These are phyloP conservation scores for Eimeria maxima DNA, from an alignment of 169 alveolate genomes.

Conservation along the genomic window DNA sequence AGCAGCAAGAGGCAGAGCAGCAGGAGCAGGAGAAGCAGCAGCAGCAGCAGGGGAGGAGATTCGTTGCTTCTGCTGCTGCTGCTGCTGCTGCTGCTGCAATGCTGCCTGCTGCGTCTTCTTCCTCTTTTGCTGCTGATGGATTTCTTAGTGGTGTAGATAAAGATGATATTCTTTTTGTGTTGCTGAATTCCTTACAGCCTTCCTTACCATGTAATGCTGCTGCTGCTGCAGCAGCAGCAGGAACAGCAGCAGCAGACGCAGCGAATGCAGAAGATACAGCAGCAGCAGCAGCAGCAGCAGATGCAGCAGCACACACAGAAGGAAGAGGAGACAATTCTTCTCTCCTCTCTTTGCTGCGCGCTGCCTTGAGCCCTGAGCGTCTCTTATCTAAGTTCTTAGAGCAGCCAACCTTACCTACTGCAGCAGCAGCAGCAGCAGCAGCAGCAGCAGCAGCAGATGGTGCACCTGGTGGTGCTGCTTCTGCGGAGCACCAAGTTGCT, in stretches of 20 bases:
- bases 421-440: conserved; percentile 27
- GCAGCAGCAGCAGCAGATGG: conserved; percentile 25
- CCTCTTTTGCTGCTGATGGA: not conserved
- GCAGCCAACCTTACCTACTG: not conserved
- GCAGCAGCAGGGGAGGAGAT: not conserved
- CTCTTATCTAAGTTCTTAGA: not conserved
- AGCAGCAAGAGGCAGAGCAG: not conserved
- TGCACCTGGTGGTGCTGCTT: not conserved
- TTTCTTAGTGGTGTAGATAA: conserved; percentile 18
- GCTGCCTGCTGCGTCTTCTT: not conserved
- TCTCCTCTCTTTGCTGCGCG: conserved; percentile 14
- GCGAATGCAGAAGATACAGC: not conserved
- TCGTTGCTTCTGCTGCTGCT: not conserved
- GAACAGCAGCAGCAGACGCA: not conserved
- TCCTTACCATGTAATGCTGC: not conserved
- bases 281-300: not conserved
- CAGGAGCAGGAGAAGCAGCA: conserved; percentile 7
- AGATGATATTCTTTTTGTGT: conserved; percentile 54
- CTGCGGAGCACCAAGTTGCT: not conserved
- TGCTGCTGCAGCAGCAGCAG: conserved; percentile 48
- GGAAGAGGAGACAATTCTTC: not conserved
- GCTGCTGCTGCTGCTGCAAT: not conserved
- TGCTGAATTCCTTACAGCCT: conserved; percentile 20
- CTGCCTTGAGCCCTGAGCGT: not conserved
- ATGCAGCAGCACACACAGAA: not conserved